Percentiles rank a stretch among this genome's conserved stretches.
Conservation (phyloP, 495 filamentous ascomycete genomes). For the Aspergillus sclerotiicarbonarius region DNA sequence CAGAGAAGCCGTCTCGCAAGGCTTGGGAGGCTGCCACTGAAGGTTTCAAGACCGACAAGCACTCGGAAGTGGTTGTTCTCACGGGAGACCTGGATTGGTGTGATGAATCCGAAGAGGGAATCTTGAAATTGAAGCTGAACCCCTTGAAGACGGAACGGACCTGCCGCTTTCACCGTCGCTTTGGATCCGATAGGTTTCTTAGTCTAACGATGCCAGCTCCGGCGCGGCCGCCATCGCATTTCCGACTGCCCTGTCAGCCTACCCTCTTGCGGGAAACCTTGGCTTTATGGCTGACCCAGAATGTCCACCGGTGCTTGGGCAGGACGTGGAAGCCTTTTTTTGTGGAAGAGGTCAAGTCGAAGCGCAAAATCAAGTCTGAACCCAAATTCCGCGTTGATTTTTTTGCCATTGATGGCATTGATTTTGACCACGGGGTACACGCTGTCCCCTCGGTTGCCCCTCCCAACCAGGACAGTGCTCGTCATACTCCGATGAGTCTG, state of each 20-base stretch:
- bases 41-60: slow-evolving; percentile 33
- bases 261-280: slow-evolving; percentile 34
- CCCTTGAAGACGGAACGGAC: slow-evolving; percentile 43
- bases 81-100: slow-evolving; percentile 44
- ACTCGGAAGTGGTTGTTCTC: slow-evolving; percentile 42
- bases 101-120: slow-evolving; percentile 29
- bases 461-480: slow-evolving; percentile 22
- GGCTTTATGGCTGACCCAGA: slow-evolving; percentile 41
- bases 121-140: slow-evolving; percentile 42
- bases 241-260: slow-evolving; percentile 23
- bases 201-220: slow-evolving; percentile 41
- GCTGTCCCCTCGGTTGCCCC: slow-evolving; percentile 18
- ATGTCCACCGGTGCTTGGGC: slow-evolving; percentile 41
- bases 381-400: slow-evolving; percentile 46
- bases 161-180: slow-evolving; percentile 48
- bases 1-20: slow-evolving; percentile 33
- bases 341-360: slow-evolving; percentile 40
- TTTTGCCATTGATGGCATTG: slow-evolving; percentile 51
- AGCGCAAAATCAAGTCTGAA: slow-evolving; percentile 29
- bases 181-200: slow-evolving; percentile 49
- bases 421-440: slow-evolving; percentile 28
- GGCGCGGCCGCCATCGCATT: slow-evolving; percentile 34
- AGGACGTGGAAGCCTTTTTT: slow-evolving; percentile 49
- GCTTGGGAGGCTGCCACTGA: slow-evolving; percentile 45
- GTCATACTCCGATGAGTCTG: slow-evolving; percentile 38